phyloP scores from a whole-genome alignment of 495 filamentous ascomycete species.

The Gamarada debralockiae region DNA sequence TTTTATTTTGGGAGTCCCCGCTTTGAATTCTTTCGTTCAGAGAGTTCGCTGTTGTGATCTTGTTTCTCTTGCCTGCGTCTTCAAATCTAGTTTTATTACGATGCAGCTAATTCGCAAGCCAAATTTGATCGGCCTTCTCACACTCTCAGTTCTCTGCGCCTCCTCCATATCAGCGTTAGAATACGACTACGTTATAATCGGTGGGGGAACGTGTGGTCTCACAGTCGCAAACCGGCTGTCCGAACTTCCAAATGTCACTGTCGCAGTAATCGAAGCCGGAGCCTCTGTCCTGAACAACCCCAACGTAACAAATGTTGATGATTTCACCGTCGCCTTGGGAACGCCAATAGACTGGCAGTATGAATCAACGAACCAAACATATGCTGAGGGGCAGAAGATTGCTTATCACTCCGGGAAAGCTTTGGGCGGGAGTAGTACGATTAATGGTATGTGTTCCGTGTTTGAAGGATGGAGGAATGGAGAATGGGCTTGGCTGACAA shows the following conservation, averaged over 20 bases:
- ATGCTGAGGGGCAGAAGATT: conserved; percentile 31
- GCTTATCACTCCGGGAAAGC: conserved; percentile 44
- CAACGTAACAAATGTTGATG: conserved; percentile 42
- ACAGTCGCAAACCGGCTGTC: conserved; percentile 29
- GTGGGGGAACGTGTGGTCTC: not conserved
- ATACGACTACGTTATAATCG: conserved; percentile 1
- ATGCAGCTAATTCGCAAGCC: too few species aligned
- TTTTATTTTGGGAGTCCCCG: too few species aligned
- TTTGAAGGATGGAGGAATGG: not conserved
- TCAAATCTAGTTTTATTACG: too few species aligned
- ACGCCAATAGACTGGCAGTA: conserved; percentile 52
- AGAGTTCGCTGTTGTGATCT: too few species aligned
- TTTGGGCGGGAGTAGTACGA: conserved; percentile 48
- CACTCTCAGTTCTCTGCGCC: too few species aligned
- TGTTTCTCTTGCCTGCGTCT: too few species aligned
- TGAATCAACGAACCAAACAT: conserved; percentile 38
- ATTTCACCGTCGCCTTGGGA: conserved; percentile 35
- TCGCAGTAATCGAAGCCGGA: conserved; percentile 54
- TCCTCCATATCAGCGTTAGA: too few species aligned
- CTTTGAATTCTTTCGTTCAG: too few species aligned
- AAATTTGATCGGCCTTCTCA: too few species aligned
- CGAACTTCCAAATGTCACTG: conserved; percentile 38
- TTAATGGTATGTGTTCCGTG: conserved; percentile 36
- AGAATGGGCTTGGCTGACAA: too few species aligned
- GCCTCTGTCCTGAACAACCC: conserved; percentile 41